Evolutionary conservation across 2,329 filamentous ascomycete genomes (phyloP), one percentile per base, ranked within the genome.

Genomic region (Onygenales sp.): DNA sequence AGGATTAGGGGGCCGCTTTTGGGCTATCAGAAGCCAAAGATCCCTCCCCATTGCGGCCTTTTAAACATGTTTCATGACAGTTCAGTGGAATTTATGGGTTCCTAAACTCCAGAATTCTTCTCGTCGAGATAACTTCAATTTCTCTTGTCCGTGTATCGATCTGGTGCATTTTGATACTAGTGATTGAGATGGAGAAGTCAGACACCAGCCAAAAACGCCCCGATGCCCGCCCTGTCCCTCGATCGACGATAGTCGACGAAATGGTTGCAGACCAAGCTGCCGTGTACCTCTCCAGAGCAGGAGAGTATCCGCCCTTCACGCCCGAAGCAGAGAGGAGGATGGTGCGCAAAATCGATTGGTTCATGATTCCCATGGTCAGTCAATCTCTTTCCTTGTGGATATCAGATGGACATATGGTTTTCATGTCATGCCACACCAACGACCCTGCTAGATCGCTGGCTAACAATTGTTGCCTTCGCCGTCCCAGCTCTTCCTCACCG

Each of bases 331-430:
- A 66, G 55, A 63, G 54, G 39, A 61, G 53, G 43, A 32, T 67
- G 45, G 57, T 82, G 42, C 69, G 74, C 17, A 81, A 80, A 63
- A 80, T 83, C 54, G 81, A 83, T 61, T 71, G 68, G 60, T 69
- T 69, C 11, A 67, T 83, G 10, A 74, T 83, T n/a, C 79, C 80
- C 1, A 68, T 83, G 43, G 68, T 83, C 56, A 57, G 75, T 31
- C 32, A 43, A 7, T 17, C 35, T 17, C 9, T 27, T 14, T 46
- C 11, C 17, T 2, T 17, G 27, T 3, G 4, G n/a, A 41, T 27
- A 39, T 27, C n/a, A 21, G 35, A 46, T 27, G 3, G 43, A 10
- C 11, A 14, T 11, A 45, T 45, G 21, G 10, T 10, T 31, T n/a
- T 46, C 27, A 46, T 46, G 43, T 14, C 27, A 31, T 11, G 21